These are phyloP conservation scores for Myriangium duriaei DNA, from an alignment of 2,329 filamentous ascomycete genomes.

Conservation along the genomic window DNA sequence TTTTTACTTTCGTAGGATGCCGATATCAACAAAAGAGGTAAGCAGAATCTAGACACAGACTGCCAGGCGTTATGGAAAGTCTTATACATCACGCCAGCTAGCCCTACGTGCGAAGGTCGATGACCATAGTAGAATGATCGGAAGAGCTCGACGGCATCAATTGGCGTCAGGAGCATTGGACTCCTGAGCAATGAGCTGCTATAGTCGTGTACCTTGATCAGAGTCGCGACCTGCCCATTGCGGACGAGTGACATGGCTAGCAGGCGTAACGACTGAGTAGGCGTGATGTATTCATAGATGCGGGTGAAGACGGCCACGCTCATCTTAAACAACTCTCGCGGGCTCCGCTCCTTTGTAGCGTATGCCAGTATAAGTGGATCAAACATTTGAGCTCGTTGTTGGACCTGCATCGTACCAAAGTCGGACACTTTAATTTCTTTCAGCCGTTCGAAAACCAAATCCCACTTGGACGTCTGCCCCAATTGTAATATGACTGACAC, in stretches of 20 bases:
- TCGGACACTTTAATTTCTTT: slow-evolving; percentile 2
- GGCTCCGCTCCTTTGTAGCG: not conserved
- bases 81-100: slow-evolving; percentile 4
- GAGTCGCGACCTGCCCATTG: not conserved
- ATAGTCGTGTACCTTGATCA: not conserved
- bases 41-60: not conserved
- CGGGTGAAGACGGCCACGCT: slow-evolving; percentile 1
- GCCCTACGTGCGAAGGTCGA: slow-evolving; percentile 1
- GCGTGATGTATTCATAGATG: not conserved
- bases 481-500: slow-evolving; percentile 1
- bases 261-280: not conserved
- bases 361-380: slow-evolving; percentile 7
- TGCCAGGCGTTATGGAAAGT: slow-evolving; percentile 2
- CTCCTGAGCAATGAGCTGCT: not conserved
- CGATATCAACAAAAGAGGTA: slow-evolving; percentile 2
- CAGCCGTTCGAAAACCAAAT: not conserved
- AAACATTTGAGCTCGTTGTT: slow-evolving; percentile 7
- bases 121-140: slow-evolving; percentile 5
- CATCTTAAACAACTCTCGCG: not conserved
- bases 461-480: not conserved
- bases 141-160: slow-evolving; percentile 2
- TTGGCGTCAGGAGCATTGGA: not conserved
- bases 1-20: slow-evolving; percentile 4
- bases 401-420: slow-evolving; percentile 3
- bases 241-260: slow-evolving; percentile 1